Conservation (phyloP, 257 asterid species). For the Henckelia pumila region DNA sequence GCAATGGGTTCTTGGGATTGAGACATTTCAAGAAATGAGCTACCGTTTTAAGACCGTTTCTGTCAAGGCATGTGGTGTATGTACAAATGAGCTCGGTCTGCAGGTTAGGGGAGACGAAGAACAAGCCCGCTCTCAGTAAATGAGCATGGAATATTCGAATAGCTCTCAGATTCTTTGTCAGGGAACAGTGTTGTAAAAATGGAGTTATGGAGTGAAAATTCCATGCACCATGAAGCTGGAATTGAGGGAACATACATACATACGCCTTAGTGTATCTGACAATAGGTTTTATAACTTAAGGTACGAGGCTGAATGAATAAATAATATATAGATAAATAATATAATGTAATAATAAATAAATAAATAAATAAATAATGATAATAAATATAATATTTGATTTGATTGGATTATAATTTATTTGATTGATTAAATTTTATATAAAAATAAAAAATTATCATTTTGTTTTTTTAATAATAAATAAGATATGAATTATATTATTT, state of each 20-base stretch:
- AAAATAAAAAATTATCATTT: too few species aligned
- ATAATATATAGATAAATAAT: too few species aligned
- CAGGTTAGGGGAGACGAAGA: slow-evolving; percentile 56
- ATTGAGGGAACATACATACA: background rate
- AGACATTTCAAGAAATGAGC: slow-evolving; percentile 50
- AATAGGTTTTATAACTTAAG: too few species aligned
- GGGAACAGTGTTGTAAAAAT: slow-evolving; percentile 49
- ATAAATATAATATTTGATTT: too few species aligned
- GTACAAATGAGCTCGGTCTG: slow-evolving; percentile 53
- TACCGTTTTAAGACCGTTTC: slow-evolving; percentile 24
- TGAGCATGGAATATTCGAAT: slow-evolving; percentile 39
- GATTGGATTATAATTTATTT: too few species aligned
- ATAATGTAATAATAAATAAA: too few species aligned
- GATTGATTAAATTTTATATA: too few species aligned
- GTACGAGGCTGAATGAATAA: too few species aligned
- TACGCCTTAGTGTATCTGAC: too few species aligned
- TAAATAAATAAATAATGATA: too few species aligned
- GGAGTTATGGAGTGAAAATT: slow-evolving; percentile 9
- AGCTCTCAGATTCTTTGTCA: slow-evolving; percentile 44
- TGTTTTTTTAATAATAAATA: too few species aligned
- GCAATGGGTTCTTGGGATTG: slow-evolving; percentile 41
- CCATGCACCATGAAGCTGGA: background rate
- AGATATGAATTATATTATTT: too few species aligned
- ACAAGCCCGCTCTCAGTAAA: slow-evolving; percentile 39
- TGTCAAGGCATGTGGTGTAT: slow-evolving; percentile 33